Percentiles rank a stretch among this genome's conserved stretches.
Conservation (phyloP, 495 filamentous ascomycete species). For the Alectoria sarmentosa region DNA sequence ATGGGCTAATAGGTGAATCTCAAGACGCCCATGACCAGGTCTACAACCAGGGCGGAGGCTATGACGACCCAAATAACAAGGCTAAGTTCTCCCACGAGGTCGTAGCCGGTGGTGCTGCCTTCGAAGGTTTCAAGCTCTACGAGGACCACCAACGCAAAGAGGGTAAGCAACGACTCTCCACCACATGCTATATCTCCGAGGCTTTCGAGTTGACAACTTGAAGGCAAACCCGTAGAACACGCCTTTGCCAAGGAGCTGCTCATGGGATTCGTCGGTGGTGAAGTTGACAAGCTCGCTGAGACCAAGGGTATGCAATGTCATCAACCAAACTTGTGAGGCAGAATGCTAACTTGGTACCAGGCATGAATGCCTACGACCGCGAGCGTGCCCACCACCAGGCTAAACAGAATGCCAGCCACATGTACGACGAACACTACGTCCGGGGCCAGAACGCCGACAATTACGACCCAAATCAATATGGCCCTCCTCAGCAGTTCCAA, state of each 20-base stretch:
- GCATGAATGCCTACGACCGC: slow-evolving; percentile 56
- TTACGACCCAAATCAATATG: slow-evolving; percentile 39
- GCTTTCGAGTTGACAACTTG: not conserved
- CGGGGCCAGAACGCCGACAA: slow-evolving; percentile 30
- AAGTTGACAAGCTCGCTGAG: slow-evolving; percentile 74
- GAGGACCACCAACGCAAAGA: slow-evolving; percentile 68
- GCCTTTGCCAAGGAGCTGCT: slow-evolving; percentile 71
- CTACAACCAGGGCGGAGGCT: slow-evolving; percentile 39
- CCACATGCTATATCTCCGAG: not conserved
- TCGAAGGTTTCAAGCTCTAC: slow-evolving; percentile 73
- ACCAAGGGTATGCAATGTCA: slow-evolving; percentile 49
- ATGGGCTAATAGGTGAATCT: slow-evolving; percentile 35
- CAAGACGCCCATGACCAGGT: slow-evolving; percentile 54
- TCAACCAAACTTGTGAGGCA: not conserved
- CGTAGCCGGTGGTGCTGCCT: slow-evolving; percentile 67
- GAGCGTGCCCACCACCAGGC: slow-evolving; percentile 61
- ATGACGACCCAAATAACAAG: slow-evolving; percentile 39
- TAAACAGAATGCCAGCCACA: slow-evolving; percentile 52
- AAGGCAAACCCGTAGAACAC: slow-evolving; percentile 65
- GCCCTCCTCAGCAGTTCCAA: slow-evolving; percentile 29
- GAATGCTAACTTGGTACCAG: slow-evolving; percentile 2
- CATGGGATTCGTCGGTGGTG: slow-evolving; percentile 60
- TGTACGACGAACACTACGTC: slow-evolving; percentile 59
- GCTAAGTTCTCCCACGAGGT: slow-evolving; percentile 65
- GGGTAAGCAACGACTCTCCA: slow-evolving; percentile 39